A percentile compares a stretch with the other conserved stretches of the same genome.
These are phyloP conservation scores for Russula sp. DNA, from an alignment of 768 basidiomycete species.

Conservation along the genomic window DNA sequence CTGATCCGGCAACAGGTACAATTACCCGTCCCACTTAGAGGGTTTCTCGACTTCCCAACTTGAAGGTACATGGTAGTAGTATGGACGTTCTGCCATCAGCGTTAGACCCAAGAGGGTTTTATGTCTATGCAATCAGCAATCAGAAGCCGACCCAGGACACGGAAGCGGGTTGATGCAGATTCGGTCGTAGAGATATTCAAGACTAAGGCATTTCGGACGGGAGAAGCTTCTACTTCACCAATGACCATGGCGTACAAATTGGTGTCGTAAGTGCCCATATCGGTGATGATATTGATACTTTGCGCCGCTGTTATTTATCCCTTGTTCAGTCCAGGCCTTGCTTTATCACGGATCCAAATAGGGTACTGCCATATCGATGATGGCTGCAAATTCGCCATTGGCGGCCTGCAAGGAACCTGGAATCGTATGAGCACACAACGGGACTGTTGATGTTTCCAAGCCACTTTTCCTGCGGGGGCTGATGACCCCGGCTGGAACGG, in stretches of 20 bases:
- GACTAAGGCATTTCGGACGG: slow-evolving; percentile 56
- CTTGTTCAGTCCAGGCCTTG: slow-evolving; percentile 4
- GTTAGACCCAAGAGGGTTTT: slow-evolving; percentile 43
- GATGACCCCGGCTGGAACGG: not conserved
- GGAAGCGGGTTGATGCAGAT: slow-evolving; percentile 51
- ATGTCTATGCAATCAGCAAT: slow-evolving; percentile 69
- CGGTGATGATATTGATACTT: not conserved
- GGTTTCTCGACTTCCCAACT: slow-evolving; percentile 32
- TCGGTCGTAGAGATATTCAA: slow-evolving; percentile 67
- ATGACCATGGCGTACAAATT: slow-evolving; percentile 54
- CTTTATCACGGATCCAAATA: slow-evolving; percentile 38
- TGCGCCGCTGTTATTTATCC: not conserved
- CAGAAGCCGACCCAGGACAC: slow-evolving; percentile 42
- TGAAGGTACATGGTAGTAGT: slow-evolving; percentile 55
- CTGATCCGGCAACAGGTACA: slow-evolving; percentile 41
- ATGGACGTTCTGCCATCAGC: slow-evolving; percentile 61
- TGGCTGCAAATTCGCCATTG: slow-evolving; percentile 56
- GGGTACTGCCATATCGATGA: slow-evolving; percentile 56
- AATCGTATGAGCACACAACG: slow-evolving; percentile 45
- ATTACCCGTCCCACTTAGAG: slow-evolving; percentile 39
- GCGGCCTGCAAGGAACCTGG: slow-evolving; percentile 46
- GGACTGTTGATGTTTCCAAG: slow-evolving; percentile 56
- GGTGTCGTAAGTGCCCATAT: slow-evolving; percentile 40
- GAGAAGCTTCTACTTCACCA: slow-evolving; percentile 62
- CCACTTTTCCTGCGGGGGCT: slow-evolving; percentile 31